Evolutionary conservation across 2,329 filamentous ascomycete species (phyloP).

Genomic region (Ophiostoma piceae): DNA sequence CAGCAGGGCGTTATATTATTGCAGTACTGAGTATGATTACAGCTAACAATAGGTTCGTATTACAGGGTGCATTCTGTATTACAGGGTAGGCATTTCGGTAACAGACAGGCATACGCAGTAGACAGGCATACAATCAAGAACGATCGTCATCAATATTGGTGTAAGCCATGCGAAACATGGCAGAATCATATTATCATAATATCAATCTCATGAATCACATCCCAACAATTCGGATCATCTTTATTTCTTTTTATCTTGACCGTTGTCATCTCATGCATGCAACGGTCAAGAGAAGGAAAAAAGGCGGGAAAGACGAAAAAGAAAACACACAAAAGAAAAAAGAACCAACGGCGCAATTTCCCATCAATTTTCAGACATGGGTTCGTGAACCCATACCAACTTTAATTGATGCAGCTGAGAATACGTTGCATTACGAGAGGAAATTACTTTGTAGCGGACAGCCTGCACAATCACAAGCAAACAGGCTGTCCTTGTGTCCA

Average conservation of each 20-base stretch:
- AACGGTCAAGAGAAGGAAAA: not conserved
- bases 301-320: not conserved
- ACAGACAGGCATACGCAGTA: not conserved
- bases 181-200: no score
- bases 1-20: not conserved
- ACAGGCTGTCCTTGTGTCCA: not conserved
- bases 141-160: not conserved
- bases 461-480: slow-evolving; percentile 8
- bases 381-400: not conserved
- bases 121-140: not conserved
- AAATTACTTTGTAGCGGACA: slow-evolving; percentile 7
- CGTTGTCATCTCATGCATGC: not conserved
- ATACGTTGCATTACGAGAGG: not conserved
- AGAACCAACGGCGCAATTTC: not conserved
- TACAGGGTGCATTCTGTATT: not conserved
- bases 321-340: not conserved
- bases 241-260: not conserved
- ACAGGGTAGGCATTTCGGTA: not conserved
- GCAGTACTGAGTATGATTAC: not conserved
- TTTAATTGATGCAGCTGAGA: slow-evolving; percentile 12
- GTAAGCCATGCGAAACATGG: not conserved
- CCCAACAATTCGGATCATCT: not conserved
- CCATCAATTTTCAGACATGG: not conserved
- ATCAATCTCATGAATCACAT: not conserved
- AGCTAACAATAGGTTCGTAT: no score